phyloP scores from a whole-genome alignment of 202 grass and related monocot genomes.

The Panicum virgatum region DNA sequence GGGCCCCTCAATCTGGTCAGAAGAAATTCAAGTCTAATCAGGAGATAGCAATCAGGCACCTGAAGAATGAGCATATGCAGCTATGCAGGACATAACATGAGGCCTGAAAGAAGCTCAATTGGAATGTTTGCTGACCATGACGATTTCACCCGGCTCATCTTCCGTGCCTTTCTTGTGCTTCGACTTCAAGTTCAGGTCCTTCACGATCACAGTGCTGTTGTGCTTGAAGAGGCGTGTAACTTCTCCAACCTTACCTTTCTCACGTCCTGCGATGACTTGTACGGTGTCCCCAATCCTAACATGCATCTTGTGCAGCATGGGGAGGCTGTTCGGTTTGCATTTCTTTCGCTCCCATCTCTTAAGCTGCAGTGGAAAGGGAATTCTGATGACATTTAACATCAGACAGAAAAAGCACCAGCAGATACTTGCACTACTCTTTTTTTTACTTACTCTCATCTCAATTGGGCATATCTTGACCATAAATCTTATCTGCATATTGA shows the following conservation, averaged over 20 bases:
- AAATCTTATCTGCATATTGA: slow-evolving; percentile 48
- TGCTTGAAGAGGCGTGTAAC: slow-evolving; percentile 70
- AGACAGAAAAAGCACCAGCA: background rate
- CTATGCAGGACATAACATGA: background rate
- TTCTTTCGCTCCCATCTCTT: slow-evolving; percentile 91
- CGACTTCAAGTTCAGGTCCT: slow-evolving; percentile 94
- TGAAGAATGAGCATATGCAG: background rate
- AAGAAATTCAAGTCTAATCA: slow-evolving; percentile 11
- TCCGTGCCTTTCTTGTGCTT: slow-evolving; percentile 94
- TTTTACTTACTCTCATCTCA: slow-evolving; percentile 53
- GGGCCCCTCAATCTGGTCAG: slow-evolving; percentile 73
- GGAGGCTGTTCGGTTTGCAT: slow-evolving; percentile 91
- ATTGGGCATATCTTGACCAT: slow-evolving; percentile 58
- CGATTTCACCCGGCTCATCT: slow-evolving; percentile 86
- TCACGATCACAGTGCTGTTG: slow-evolving; percentile 89
- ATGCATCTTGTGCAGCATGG: slow-evolving; percentile 91
- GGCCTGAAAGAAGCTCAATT: background rate
- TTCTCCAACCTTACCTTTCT: slow-evolving; percentile 94
- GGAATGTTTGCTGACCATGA: slow-evolving; percentile 57
- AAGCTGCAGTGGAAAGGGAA: slow-evolving; percentile 56
- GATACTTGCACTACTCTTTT: background rate
- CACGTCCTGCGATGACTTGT: slow-evolving; percentile 81
- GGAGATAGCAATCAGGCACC: background rate
- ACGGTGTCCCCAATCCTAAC: slow-evolving; percentile 89
- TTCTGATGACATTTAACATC: background rate